These are phyloP conservation scores for Aspergillus indologenus DNA, from an alignment of 495 filamentous ascomycete species.

Conservation along the genomic window DNA sequence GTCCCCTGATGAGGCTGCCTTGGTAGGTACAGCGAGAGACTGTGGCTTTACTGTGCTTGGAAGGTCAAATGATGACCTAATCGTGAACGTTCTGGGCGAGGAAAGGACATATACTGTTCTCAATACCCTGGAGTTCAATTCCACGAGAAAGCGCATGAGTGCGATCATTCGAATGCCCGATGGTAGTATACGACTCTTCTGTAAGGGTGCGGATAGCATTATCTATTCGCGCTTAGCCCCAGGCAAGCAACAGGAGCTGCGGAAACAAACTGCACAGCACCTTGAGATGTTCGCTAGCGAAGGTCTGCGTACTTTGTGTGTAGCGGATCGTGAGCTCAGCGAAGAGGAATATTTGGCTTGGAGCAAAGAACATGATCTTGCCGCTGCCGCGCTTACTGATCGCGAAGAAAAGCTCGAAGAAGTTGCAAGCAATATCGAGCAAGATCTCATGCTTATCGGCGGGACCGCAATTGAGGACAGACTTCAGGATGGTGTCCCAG, in stretches of 20 bases:
- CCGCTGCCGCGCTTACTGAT: constrained; percentile 76
- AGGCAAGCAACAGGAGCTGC: constrained; percentile 82
- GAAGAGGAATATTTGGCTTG: constrained; percentile 87
- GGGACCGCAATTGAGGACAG: constrained; percentile 98
- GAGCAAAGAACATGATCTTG: constrained; percentile 83
- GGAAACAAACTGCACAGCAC: constrained; percentile 83
- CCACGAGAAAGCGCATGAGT: constrained; percentile 95
- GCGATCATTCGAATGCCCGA: constrained; percentile 96
- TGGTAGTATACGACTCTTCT: constrained; percentile 87
- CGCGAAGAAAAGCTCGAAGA: constrained; percentile 93
- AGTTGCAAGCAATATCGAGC: constrained; percentile 86
- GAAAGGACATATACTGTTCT: constrained; percentile 82
- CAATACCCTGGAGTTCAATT: constrained; percentile 98
- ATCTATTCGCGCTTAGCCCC: constrained; percentile 89
- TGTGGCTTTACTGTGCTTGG: constrained; percentile 95
- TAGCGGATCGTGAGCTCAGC: constrained; percentile 78
- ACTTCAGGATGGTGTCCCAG: constrained; percentile 94
- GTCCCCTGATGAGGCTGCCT: constrained; percentile 92
- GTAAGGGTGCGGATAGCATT: constrained; percentile 96
- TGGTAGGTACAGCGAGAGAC: constrained; percentile 92
- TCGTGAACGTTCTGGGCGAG: constrained; percentile 81
- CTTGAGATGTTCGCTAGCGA: constrained; percentile 95
- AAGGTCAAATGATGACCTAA: constrained; percentile 70
- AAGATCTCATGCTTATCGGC: constrained; percentile 82
- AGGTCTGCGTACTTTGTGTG: constrained; percentile 90